A percentile compares a stretch with the other conserved stretches of the same genome.
Conservation (phyloP, 441 rosid genomes). For the Croton laevigatus region DNA sequence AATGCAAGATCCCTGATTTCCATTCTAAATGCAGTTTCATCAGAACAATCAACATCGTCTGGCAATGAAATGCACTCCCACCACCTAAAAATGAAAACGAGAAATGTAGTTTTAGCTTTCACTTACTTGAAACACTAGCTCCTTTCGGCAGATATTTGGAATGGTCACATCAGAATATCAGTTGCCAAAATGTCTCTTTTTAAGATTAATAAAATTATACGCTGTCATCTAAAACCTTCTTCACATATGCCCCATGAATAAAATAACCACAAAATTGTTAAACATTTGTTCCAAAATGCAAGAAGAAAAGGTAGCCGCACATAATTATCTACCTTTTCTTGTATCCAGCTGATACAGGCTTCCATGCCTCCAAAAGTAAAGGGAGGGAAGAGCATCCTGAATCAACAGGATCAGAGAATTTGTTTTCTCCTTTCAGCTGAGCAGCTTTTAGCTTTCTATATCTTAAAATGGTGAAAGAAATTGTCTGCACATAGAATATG, state of each 20-base stretch:
- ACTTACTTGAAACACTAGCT: constrained; percentile 11
- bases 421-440: constrained; percentile 28
- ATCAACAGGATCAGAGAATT: constrained; percentile 22
- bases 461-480: constrained; percentile 65
- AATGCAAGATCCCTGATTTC: constrained; percentile 74
- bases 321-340: constrained; percentile 58
- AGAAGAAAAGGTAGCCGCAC: not conserved
- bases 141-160: constrained; percentile 3
- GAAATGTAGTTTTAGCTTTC: constrained; percentile 3
- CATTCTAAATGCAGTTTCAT: constrained; percentile 69
- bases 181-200: not conserved
- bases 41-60: constrained; percentile 68
- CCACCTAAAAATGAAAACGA: constrained; percentile 50
- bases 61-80: constrained; percentile 93
- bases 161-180: not conserved
- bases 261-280: not conserved
- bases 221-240: not conserved
- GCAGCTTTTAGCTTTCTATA: constrained; percentile 65
- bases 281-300: not conserved
- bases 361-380: constrained; percentile 91
- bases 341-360: constrained; percentile 77
- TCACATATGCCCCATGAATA: not conserved
- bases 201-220: not conserved
- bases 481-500: constrained; percentile 47
- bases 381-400: constrained; percentile 32